Evolutionary conservation across 2,329 filamentous ascomycete species (phyloP).

Genomic region (Diaporthe velutina): DNA sequence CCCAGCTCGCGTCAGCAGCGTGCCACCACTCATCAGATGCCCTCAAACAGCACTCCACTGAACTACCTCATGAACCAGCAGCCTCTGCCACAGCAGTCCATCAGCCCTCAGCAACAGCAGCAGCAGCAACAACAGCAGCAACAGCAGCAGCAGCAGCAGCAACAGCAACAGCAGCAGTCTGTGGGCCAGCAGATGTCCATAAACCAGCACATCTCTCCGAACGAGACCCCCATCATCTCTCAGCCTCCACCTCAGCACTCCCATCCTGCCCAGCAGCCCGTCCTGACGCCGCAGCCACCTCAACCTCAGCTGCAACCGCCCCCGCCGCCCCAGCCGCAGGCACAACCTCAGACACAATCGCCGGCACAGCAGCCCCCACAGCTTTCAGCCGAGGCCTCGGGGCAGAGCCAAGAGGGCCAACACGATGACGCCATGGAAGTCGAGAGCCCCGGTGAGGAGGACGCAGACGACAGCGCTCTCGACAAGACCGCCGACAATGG

Average conservation of each 20-base stretch:
- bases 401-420: constrained; percentile 54
- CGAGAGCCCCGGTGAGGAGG: constrained; percentile 62
- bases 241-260: constrained; percentile 51
- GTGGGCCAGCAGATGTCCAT: constrained; percentile 50
- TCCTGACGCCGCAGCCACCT: constrained; percentile 40
- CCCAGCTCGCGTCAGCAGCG: constrained; percentile 58
- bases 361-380: constrained; percentile 44
- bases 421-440: constrained; percentile 66
- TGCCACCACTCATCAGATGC: constrained; percentile 60
- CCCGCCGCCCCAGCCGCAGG: constrained; percentile 42
- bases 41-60: constrained; percentile 50
- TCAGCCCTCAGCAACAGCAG: constrained; percentile 50
- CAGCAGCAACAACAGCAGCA: constrained; percentile 53
- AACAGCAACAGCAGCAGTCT: constrained; percentile 50
- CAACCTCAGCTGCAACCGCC: constrained; percentile 40
- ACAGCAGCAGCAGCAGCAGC: constrained; percentile 50
- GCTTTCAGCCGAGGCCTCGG: constrained; percentile 44
- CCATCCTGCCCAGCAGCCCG: constrained; percentile 40
- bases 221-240: constrained; percentile 56
- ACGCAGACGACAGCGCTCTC: constrained; percentile 57
- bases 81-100: constrained; percentile 39
- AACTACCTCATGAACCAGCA: constrained; percentile 46
- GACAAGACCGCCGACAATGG: constrained; percentile 63
- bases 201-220: constrained; percentile 56
- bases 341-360: constrained; percentile 23